Percentiles rank a stretch among this genome's conserved stretches.
phyloP scores from a whole-genome alignment of 371 early-diverging fungal genomes.

The Apophysomyces variabilis region DNA sequence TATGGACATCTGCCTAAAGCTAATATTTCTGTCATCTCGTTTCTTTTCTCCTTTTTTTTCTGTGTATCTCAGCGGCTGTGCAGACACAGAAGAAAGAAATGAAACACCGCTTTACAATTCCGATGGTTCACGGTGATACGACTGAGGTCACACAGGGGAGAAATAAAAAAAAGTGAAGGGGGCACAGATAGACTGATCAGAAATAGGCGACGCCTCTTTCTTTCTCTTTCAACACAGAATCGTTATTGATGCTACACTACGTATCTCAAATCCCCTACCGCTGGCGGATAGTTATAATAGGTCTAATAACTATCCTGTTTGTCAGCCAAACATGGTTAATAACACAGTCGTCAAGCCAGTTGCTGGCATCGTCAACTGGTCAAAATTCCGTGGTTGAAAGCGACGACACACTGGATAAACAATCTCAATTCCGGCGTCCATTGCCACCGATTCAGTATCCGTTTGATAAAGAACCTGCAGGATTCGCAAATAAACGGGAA shows the following conservation, averaged over 20 bases:
- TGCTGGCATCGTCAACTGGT: constrained; percentile 15
- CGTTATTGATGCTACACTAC: not conserved
- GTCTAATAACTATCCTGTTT: not conserved
- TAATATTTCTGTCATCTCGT: not conserved
- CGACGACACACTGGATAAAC: constrained; percentile 1
- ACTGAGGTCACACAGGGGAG: constrained; percentile 1
- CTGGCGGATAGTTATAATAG: constrained; percentile 13
- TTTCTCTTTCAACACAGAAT: not conserved
- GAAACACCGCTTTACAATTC: constrained; percentile 3
- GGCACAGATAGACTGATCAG: not conserved
- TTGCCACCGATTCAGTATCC: constrained; percentile 24
- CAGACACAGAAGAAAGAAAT: not conserved
- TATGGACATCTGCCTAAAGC: too few species aligned
- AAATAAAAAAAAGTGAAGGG: not conserved
- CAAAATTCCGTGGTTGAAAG: constrained; percentile 22
- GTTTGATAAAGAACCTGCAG: constrained; percentile 20
- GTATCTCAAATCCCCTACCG: constrained; percentile 16
- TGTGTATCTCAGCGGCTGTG: not conserved
- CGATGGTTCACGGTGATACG: constrained; percentile 6
- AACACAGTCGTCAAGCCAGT: constrained; percentile 23
- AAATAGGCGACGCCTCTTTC: not conserved
- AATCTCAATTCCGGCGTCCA: not conserved
- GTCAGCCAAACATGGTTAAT: constrained; percentile 14
- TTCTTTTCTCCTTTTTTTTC: not conserved
- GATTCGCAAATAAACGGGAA: constrained; percentile 26